phyloP scores from a whole-genome alignment of 2,329 filamentous ascomycete species.

The Aspergillus ochraceus region DNA sequence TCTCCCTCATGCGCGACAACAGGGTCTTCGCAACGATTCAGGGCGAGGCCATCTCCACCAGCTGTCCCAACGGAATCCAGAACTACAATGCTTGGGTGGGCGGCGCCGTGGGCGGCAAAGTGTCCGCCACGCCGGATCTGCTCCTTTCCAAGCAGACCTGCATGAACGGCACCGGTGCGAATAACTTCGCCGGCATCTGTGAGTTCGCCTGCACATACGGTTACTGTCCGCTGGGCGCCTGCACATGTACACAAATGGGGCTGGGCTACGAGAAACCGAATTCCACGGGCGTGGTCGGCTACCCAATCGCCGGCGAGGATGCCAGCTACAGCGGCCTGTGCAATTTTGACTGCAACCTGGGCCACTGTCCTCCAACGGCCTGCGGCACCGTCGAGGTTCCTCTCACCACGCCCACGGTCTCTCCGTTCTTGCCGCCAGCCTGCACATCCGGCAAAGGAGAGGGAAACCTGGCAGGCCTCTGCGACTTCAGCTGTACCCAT shows the following conservation, averaged over 20 bases:
- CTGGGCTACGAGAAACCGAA: constrained; percentile 2
- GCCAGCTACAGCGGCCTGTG: constrained; percentile 8
- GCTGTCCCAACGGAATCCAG: constrained; percentile 22
- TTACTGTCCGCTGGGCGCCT: no score
- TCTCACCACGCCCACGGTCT: constrained; percentile 9
- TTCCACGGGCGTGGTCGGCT: constrained; percentile 4
- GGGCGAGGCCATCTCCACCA: constrained; percentile 24
- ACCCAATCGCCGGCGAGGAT: constrained; percentile 10
- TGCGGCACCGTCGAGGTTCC: constrained; percentile 12
- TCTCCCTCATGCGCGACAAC: constrained; percentile 26
- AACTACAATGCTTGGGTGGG: constrained; percentile 44
- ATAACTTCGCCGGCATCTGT: background rate
- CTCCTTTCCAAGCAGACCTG: background rate
- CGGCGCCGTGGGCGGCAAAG: constrained; percentile 7
- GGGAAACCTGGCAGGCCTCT: background rate
- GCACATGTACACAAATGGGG: no score
- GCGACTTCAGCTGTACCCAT: background rate
- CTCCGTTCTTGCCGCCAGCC: constrained; percentile 8
- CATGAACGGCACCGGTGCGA: background rate
- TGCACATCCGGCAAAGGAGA: background rate
- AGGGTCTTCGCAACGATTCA: constrained; percentile 21
- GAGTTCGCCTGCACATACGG: background rate
- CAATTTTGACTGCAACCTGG: no score
- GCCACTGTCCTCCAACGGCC: constrained; percentile 8
- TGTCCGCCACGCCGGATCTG: no score